Evolutionary conservation across 2,329 filamentous ascomycete genomes (phyloP), one percentile per base, ranked within the genome.

Genomic region (Epichloe brachyelytri): DNA sequence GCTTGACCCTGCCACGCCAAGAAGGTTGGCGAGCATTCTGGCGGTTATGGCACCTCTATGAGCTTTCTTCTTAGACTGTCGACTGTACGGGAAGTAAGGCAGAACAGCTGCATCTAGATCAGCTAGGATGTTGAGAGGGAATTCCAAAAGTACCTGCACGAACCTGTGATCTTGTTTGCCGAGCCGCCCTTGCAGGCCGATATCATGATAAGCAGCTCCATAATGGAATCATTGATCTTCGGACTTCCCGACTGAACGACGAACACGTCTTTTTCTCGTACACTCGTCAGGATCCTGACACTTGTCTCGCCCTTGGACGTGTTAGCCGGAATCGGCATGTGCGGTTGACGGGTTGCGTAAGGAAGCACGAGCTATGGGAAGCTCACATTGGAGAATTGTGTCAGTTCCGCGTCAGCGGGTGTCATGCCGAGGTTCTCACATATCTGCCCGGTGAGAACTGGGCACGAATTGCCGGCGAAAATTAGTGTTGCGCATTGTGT

Each of bases 161-260:
- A 75, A 95, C 91, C 91, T 60, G 91, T 97, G 65, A 97, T 86
- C 63, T 93, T 95, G 74, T 90, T 95, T 56, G 93, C 88, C 50
- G 93, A 97, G 58, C 91, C 93, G 63, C 93, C 90, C 71, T 96
- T 97, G 78, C 93, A 98, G 59, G 93, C 93, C 58, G 88, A 93
- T 62, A 97, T 96, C 88, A 98, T 95, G 70, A 98, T 97, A 65
- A 98, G 79, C 65, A 98, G 79, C 76, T 98, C 93, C 89, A 98
- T 96, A 65, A 98, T 89, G 63, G 88, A 94, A 72, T 98, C 93
- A 68, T 98, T 98, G 77, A 96, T 95, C 71, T 86, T 88, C 65
- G 82, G 78, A 71, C 93, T 96, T 57, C 93, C 93, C 56, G 91
- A 97, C 74, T 98, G 93, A 54, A 98, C 86, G 65, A 98, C 91